Percentiles rank a stretch among this genome's conserved stretches.
phyloP scores from a whole-genome alignment of 768 basidiomycete genomes.

The Psilocybe cubensis region DNA sequence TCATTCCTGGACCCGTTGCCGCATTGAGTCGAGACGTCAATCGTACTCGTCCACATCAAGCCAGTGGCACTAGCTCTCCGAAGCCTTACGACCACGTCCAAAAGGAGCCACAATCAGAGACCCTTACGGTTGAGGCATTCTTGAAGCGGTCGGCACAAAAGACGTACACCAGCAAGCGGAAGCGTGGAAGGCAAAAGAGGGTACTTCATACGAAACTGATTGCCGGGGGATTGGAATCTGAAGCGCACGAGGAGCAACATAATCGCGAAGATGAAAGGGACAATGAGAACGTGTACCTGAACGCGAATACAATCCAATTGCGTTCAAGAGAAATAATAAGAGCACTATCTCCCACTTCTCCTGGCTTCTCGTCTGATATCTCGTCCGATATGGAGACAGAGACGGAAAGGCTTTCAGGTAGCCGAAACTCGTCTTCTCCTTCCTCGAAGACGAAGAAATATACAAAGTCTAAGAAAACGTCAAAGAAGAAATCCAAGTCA shows the following conservation, averaged over 20 bases:
- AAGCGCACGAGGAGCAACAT: background rate
- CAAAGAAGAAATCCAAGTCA: constrained; percentile 18
- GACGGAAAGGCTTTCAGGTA: background rate
- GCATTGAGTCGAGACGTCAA: background rate
- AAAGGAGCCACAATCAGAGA: background rate
- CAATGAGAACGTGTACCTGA: background rate
- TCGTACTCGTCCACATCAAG: background rate
- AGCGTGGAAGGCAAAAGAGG: constrained; percentile 10
- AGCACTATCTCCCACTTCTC: background rate
- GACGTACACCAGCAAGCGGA: background rate
- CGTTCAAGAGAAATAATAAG: constrained; percentile 7
- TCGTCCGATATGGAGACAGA: background rate
- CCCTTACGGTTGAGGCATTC: constrained; percentile 33
- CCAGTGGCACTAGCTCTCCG: background rate
- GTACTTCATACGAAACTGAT: background rate
- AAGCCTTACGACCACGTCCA: too few species aligned
- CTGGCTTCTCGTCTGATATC: background rate
- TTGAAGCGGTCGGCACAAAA: constrained; percentile 22
- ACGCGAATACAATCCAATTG: background rate
- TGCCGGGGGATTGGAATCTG: background rate
- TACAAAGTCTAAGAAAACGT: background rate
- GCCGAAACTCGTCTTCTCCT: constrained; percentile 5
- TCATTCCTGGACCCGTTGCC: background rate
- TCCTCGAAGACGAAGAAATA: background rate
- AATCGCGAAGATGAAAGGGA: background rate